A percentile compares a stretch with the other conserved stretches of the same genome.
Conservation (phyloP, 2,329 filamentous ascomycete species). For the Dactylellina haptotyla region DNA sequence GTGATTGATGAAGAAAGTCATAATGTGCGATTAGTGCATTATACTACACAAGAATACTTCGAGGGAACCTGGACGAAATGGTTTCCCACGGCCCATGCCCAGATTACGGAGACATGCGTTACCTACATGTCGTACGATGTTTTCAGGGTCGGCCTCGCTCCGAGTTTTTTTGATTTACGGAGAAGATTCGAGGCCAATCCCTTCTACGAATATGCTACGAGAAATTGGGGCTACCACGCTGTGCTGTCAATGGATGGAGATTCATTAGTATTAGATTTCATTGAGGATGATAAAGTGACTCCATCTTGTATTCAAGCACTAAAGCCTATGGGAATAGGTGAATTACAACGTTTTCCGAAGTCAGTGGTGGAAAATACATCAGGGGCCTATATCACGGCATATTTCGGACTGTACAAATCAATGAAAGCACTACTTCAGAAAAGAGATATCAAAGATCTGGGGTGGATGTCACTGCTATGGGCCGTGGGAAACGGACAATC, state of each 20-base stretch:
- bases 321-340: no score
- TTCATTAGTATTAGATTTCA: background rate
- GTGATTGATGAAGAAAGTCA: slow-evolving; percentile 15
- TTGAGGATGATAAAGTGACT: background rate
- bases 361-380: no score
- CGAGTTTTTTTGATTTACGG: no score
- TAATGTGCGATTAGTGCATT: slow-evolving; percentile 16
- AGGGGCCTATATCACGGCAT: no score
- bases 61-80: background rate
- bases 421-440: no score
- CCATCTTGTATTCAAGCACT: background rate
- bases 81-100: slow-evolving; percentile 6
- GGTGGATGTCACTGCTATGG: no score
- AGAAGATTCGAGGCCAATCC: slow-evolving; percentile 45
- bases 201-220: slow-evolving; percentile 55
- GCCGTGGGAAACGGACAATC: no score
- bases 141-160: no score
- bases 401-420: no score
- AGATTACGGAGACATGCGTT: slow-evolving; percentile 17
- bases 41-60: slow-evolving; percentile 34
- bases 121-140: slow-evolving; percentile 22
- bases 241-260: slow-evolving; percentile 25
- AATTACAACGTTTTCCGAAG: no score
- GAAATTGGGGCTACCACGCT: slow-evolving; percentile 54
- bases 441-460: no score